Conservation (phyloP, 306 rosid genomes). For the Inga leiocalycina region DNA sequence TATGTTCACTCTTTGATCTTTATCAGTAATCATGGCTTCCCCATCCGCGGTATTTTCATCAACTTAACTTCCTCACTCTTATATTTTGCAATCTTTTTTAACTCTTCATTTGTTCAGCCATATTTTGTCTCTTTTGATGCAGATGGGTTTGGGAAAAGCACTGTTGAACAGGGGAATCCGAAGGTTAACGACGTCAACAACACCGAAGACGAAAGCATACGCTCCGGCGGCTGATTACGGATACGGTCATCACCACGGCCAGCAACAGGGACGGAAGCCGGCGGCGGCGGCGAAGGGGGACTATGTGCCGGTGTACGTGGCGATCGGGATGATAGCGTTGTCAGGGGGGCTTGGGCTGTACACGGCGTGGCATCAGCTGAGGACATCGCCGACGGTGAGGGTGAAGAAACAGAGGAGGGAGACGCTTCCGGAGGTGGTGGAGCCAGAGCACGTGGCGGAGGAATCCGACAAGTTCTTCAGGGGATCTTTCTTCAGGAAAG, state of each 20-base stretch:
- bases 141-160: slow-evolving; percentile 50
- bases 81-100: too few species aligned
- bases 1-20: background rate
- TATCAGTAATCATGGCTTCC: slow-evolving; percentile 41
- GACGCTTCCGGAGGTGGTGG: slow-evolving; percentile 86
- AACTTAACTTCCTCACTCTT: background rate
- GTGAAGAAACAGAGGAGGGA: slow-evolving; percentile 76
- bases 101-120: background rate
- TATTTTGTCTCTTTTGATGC: background rate
- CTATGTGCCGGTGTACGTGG: slow-evolving; percentile 65
- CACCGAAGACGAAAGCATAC: slow-evolving; percentile 54
- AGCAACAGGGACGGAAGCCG: slow-evolving; percentile 15
- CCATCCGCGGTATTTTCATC: slow-evolving; percentile 44
- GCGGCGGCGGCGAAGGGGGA: slow-evolving; percentile 36
- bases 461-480: slow-evolving; percentile 37
- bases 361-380: slow-evolving; percentile 77
- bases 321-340: slow-evolving; percentile 64
- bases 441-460: slow-evolving; percentile 70
- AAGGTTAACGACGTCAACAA: slow-evolving; percentile 53
- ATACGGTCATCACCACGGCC: background rate
- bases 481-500: slow-evolving; percentile 70
- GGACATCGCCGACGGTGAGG: slow-evolving; percentile 56
- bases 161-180: slow-evolving; percentile 38
- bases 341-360: slow-evolving; percentile 53
- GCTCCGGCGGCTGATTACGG: slow-evolving; percentile 46